Conservation (phyloP, 2,329 filamentous ascomycete species). For the Hymenotorrendiella dingleyae region DNA sequence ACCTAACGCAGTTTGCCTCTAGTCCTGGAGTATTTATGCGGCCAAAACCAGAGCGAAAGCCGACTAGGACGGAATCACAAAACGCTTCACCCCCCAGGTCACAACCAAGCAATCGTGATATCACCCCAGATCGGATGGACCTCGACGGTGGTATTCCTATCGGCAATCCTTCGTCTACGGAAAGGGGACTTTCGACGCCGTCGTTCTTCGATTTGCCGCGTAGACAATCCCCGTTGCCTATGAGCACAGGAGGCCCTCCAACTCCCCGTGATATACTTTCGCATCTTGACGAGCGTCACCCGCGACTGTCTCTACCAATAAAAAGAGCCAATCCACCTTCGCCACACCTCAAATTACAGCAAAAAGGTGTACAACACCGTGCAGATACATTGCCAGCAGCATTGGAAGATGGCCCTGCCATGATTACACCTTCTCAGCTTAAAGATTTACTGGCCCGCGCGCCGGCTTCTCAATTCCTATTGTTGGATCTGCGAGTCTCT, state of each 20-base stretch:
- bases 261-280: slow-evolving; percentile 22
- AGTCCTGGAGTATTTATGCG: slow-evolving; percentile 20
- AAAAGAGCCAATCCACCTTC: slow-evolving; percentile 39
- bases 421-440: slow-evolving; percentile 51
- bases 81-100: slow-evolving; percentile 20
- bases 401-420: slow-evolving; percentile 40
- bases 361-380: slow-evolving; percentile 25
- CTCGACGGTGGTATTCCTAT: slow-evolving; percentile 43
- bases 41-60: slow-evolving; percentile 19
- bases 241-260: slow-evolving; percentile 30
- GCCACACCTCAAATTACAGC: slow-evolving; percentile 27
- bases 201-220: slow-evolving; percentile 39
- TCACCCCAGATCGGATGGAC: slow-evolving; percentile 33
- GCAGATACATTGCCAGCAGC: slow-evolving; percentile 49
- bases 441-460: slow-evolving; percentile 47
- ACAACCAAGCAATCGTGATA: slow-evolving; percentile 12
- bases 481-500: slow-evolving; percentile 82
- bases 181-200: slow-evolving; percentile 14
- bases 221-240: slow-evolving; percentile 40
- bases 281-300: slow-evolving; percentile 43
- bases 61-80: slow-evolving; percentile 18
- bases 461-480: slow-evolving; percentile 40
- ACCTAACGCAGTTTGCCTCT: slow-evolving; percentile 41
- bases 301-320: slow-evolving; percentile 48
- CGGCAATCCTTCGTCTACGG: slow-evolving; percentile 42